phyloP scores from a whole-genome alignment of 805 yeast species.

The Kazachstania bromeliacearum region DNA sequence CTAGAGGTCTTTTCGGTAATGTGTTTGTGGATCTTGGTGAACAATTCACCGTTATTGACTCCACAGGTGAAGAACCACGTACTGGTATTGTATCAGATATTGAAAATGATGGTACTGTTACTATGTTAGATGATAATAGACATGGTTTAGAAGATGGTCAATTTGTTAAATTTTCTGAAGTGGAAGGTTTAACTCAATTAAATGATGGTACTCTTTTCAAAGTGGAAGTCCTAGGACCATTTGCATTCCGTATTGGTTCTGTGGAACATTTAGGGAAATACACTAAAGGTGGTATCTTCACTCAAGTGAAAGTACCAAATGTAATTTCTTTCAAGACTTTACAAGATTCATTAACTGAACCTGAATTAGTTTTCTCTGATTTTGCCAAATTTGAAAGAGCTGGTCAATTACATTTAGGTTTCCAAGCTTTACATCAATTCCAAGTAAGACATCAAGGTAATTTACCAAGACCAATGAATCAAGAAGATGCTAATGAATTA shows the following conservation, averaged over 20 bases:
- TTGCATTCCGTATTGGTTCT: conserved; percentile 65
- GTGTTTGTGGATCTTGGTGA: conserved; percentile 88
- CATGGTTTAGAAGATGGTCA: conserved; percentile 93
- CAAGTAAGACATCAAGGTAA: conserved; percentile 48
- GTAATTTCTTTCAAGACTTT: conserved; percentile 55
- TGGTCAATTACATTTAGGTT: conserved; percentile 80
- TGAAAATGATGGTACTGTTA: conserved; percentile 82
- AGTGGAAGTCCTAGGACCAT: conserved; percentile 88
- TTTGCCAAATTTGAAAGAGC: conserved; percentile 93
- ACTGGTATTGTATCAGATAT: conserved; percentile 85
- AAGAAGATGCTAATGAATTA: conserved; percentile 63
- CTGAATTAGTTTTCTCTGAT: conserved; percentile 76
- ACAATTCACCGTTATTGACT: conserved; percentile 68
- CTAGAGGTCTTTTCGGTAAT: conserved; percentile 81
- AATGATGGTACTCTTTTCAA: conserved; percentile 68
- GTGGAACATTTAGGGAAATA: conserved; percentile 54
- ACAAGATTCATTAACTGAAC: conserved; percentile 54
- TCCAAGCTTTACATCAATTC: conserved; percentile 80
- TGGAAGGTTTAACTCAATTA: conserved; percentile 65
- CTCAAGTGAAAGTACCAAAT: conserved; percentile 82
- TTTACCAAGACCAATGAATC: conserved; percentile 70
- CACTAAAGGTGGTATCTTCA: conserved; percentile 77
- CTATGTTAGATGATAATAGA: conserved; percentile 83
- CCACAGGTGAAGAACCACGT: conserved; percentile 87
- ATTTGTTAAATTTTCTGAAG: conserved; percentile 76